Conservation (phyloP, 495 filamentous ascomycete genomes). For the Hyaloscypha finlandica region DNA sequence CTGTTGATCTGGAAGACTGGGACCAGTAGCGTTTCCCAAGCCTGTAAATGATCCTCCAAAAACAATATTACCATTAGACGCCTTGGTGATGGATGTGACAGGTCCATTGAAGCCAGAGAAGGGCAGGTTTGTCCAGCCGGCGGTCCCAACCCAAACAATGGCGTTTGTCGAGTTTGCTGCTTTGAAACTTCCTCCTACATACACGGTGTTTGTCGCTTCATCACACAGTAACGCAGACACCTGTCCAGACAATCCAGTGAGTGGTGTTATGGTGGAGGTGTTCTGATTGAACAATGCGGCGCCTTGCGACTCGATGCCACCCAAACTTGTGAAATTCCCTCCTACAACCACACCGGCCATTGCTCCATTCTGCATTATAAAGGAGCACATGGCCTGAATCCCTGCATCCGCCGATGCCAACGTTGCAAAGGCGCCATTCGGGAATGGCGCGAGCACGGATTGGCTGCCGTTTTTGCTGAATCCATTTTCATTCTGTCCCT, state of each 20-base stretch:
- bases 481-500: conserved; percentile 70
- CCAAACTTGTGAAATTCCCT: conserved; percentile 95
- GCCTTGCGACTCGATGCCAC: conserved; percentile 70
- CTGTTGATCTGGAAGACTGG: conserved; percentile 63
- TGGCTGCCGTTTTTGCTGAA: conserved; percentile 74
- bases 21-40: conserved; percentile 74
- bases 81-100: conserved; percentile 81
- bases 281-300: conserved; percentile 79
- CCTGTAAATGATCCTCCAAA: conserved; percentile 93
- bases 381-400: conserved; percentile 85
- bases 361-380: conserved; percentile 65
- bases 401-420: conserved; percentile 76
- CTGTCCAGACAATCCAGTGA: conserved; percentile 78
- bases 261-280: conserved; percentile 63
- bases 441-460: conserved; percentile 77
- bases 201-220: conserved; percentile 76
- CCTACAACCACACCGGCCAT: conserved; percentile 78
- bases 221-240: conserved; percentile 86
- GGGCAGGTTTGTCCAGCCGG: conserved; percentile 80
- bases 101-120: conserved; percentile 96
- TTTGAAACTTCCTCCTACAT: conserved; percentile 85
- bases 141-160: conserved; percentile 73
- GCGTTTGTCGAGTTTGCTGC: conserved; percentile 84
- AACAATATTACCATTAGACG: conserved; percentile 76
- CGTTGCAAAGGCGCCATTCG: conserved; percentile 79